Evolutionary conservation across 805 yeast genomes (phyloP).

Genomic region (Kodamaea lidongshanica): DNA sequence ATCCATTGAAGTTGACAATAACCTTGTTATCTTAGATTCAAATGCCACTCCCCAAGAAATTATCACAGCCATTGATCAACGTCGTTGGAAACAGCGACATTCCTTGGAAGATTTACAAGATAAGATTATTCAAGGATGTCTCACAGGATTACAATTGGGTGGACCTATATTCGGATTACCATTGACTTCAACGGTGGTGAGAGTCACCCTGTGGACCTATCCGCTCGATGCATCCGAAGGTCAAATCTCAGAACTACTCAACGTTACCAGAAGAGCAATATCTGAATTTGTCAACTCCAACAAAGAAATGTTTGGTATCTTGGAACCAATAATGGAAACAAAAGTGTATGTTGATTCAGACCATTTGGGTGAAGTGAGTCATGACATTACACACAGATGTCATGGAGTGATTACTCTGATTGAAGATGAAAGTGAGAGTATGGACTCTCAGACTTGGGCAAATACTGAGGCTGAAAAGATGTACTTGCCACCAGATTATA

Average conservation of each 20-base stretch:
- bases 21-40: constrained; percentile 35
- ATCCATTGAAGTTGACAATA: constrained; percentile 43
- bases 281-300: constrained; percentile 17
- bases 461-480: constrained; percentile 52
- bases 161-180: constrained; percentile 54
- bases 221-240: constrained; percentile 38
- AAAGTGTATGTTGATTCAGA: constrained; percentile 60
- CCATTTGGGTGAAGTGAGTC: constrained; percentile 75
- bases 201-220: constrained; percentile 46
- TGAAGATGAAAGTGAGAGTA: constrained; percentile 50
- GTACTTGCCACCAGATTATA: constrained; percentile 75
- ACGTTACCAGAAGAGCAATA: constrained; percentile 37
- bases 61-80: constrained; percentile 20
- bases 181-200: constrained; percentile 54
- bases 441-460: constrained; percentile 41
- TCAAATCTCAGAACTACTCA: constrained; percentile 32
- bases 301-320: constrained; percentile 39
- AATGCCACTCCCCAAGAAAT: constrained; percentile 23
- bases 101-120: constrained; percentile 47
- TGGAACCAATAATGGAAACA: constrained; percentile 88
- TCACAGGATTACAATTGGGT: constrained; percentile 60
- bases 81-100: constrained; percentile 46
- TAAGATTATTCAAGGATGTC: constrained; percentile 51
- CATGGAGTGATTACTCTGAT: constrained; percentile 69
- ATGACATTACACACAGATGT: constrained; percentile 74